Conservation (phyloP, 805 yeast genomes). For the Cyberlindnera xylosilytica region DNA sequence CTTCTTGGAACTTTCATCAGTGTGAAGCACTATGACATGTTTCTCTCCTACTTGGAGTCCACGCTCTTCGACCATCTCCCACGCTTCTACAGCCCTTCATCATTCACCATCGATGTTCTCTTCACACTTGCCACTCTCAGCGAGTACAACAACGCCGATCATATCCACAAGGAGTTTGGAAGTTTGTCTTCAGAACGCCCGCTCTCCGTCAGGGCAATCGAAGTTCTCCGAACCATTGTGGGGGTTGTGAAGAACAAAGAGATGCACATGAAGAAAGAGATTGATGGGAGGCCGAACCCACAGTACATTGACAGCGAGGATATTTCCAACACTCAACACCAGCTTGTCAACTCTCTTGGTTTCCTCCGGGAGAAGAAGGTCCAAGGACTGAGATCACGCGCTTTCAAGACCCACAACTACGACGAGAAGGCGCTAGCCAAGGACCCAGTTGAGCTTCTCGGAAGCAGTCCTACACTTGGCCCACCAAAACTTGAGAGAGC, state of each 20-base stretch:
- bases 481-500: neutral
- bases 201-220: slow-evolving; percentile 32
- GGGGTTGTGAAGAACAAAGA: slow-evolving; percentile 10
- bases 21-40: slow-evolving; percentile 33
- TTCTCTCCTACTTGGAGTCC: slow-evolving; percentile 35
- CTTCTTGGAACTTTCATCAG: slow-evolving; percentile 21
- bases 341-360: slow-evolving; percentile 11
- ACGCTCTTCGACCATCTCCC: slow-evolving; percentile 25
- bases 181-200: slow-evolving; percentile 27
- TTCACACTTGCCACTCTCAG: slow-evolving; percentile 37
- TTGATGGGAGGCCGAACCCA: neutral
- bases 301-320: slow-evolving; percentile 12
- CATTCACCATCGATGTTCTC: slow-evolving; percentile 31
- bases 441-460: neutral
- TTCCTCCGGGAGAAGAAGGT: slow-evolving; percentile 8
- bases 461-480: neutral
- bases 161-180: slow-evolving; percentile 27
- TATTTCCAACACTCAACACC: slow-evolving; percentile 11
- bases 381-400: slow-evolving; percentile 13
- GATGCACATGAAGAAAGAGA: neutral
- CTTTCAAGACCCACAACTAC: slow-evolving; percentile 12
- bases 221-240: slow-evolving; percentile 26
- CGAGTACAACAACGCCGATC: slow-evolving; percentile 22
- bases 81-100: slow-evolving; percentile 30
- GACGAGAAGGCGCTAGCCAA: slow-evolving; percentile 3